phyloP scores from a whole-genome alignment of 2,329 filamentous ascomycete genomes.

The Sporothrix pseudoabietina region DNA sequence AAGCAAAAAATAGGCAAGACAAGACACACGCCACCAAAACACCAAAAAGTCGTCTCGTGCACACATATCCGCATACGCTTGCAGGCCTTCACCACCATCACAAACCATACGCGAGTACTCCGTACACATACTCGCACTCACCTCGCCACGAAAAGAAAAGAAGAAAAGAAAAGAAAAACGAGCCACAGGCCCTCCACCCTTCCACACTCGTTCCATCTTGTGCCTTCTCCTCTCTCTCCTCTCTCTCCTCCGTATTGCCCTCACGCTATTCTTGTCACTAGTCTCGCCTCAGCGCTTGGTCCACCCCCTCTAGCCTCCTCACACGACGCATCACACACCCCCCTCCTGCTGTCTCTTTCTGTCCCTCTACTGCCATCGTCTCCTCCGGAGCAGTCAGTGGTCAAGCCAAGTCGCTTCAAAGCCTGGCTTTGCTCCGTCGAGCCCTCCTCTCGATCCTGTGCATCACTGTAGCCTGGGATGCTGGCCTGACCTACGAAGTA shows the following conservation, averaged over 20 bases:
- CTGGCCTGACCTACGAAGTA: neutral
- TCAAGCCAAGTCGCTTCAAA: neutral
- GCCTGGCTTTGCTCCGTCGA: neutral
- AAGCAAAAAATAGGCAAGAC: neutral
- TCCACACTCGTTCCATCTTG: constrained; percentile 3
- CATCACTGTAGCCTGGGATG: constrained; percentile 14
- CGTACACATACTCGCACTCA: neutral
- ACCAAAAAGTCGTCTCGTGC: constrained; percentile 1
- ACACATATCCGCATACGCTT: neutral
- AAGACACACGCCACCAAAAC: neutral
- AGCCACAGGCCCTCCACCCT: constrained; percentile 2
- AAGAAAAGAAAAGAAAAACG: neutral
- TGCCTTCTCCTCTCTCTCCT: neutral
- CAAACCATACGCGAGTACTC: neutral
- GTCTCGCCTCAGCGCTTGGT: constrained; percentile 28
- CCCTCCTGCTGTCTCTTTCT: constrained; percentile 25
- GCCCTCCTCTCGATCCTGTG: neutral
- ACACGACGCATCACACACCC: constrained; percentile 21
- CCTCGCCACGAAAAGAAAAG: constrained; percentile 8
- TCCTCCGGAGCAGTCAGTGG: neutral
- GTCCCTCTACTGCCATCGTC: neutral
- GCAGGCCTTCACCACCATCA: neutral
- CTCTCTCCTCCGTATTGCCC: neutral
- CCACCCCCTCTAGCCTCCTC: constrained; percentile 29
- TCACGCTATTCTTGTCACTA: constrained; percentile 28